Evolutionary conservation across 306 rosid species (phyloP).

Genomic region (Vicia villosa): DNA sequence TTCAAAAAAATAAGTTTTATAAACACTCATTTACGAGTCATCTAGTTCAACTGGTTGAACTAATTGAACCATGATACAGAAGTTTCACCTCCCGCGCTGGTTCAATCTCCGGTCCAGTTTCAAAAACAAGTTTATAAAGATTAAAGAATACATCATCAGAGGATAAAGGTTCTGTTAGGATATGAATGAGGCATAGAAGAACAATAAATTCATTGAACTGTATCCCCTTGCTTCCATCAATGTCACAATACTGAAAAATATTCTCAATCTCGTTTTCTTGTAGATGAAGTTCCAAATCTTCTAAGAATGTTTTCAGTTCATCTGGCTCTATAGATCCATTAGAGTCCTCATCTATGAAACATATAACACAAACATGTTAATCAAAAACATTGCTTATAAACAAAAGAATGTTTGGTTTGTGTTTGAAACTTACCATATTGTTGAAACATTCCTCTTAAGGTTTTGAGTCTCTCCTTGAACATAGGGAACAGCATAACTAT

Average conservation of each 20-base stretch:
- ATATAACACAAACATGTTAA: conserved; percentile 25
- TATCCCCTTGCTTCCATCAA: conserved; percentile 82
- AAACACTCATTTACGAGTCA: too few species aligned
- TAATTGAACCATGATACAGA: neutral
- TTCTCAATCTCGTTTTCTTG: too few species aligned
- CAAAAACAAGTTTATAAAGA: conserved; percentile 13
- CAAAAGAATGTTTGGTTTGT: neutral
- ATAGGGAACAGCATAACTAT: conserved; percentile 75
- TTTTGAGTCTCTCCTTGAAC: conserved; percentile 62
- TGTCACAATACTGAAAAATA: conserved; percentile 78
- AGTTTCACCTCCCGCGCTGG: neutral
- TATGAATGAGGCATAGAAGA: conserved; percentile 84
- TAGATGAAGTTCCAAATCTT: conserved; percentile 62
- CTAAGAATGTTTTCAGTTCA: conserved; percentile 70
- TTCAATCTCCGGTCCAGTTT: neutral
- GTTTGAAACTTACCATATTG: conserved; percentile 65
- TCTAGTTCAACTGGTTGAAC: neutral
- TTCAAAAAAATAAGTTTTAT: too few species aligned
- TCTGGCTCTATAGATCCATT: conserved; percentile 70
- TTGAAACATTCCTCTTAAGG: conserved; percentile 68
- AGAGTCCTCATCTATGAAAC: conserved; percentile 73
- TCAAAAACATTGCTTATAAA: neutral
- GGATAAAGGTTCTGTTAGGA: conserved; percentile 59
- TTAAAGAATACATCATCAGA: conserved; percentile 53
- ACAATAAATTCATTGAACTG: conserved; percentile 86